phyloP scores from a whole-genome alignment of 2,329 filamentous ascomycete genomes.

The Plectosphaerella sp. region DNA sequence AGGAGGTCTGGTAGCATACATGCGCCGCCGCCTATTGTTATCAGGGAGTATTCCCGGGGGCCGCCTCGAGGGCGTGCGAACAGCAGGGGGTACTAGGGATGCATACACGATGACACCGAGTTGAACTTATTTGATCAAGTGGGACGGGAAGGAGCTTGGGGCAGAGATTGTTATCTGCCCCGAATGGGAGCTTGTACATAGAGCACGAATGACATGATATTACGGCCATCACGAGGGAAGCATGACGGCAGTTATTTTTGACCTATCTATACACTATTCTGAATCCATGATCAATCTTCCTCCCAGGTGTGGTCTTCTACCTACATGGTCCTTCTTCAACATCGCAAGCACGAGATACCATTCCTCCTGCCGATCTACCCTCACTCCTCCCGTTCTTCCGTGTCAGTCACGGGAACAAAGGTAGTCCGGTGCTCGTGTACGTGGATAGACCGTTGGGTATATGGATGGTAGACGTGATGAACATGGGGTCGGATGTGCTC shows the following conservation, averaged over 20 bases:
- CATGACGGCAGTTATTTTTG: too few relatives aligned
- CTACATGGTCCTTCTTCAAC: too few relatives aligned
- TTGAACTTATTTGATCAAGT: too few relatives aligned
- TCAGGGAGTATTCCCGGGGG: background rate
- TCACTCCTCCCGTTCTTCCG: background rate
- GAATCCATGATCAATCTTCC: too few relatives aligned
- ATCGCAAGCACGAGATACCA: too few relatives aligned
- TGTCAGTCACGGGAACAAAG: background rate
- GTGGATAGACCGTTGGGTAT: background rate
- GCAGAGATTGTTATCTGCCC: background rate
- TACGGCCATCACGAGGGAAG: too few relatives aligned
- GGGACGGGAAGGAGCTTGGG: too few relatives aligned
- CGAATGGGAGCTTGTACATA: too few relatives aligned
- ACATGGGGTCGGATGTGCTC: background rate
- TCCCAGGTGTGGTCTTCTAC: too few relatives aligned
- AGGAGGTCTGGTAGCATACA: background rate
- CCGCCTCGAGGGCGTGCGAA: background rate
- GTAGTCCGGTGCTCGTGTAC: background rate
- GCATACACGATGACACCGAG: background rate
- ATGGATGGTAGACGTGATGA: background rate
- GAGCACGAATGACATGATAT: too few relatives aligned
- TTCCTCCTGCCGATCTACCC: background rate
- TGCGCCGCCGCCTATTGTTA: background rate
- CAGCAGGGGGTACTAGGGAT: background rate
- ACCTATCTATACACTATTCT: too few relatives aligned